Conservation (phyloP, 768 basidiomycete species). For the Trametes cingulata region DNA sequence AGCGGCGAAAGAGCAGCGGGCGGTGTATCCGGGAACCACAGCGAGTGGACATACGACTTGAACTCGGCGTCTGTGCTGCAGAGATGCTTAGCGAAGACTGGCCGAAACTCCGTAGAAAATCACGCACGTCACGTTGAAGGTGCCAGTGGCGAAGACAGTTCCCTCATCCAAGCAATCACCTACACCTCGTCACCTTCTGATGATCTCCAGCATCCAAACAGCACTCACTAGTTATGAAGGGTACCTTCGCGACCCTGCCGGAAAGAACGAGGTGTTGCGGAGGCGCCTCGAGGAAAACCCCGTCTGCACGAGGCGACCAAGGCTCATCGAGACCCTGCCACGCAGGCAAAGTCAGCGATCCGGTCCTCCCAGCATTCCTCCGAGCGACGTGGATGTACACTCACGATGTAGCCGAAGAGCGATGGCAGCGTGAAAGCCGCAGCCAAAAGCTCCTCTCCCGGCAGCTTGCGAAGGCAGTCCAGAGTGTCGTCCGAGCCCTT, state of each 20-base stretch:
- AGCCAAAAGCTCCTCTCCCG: slow-evolving; percentile 31
- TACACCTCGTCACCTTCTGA: not conserved
- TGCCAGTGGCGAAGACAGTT: slow-evolving; percentile 36
- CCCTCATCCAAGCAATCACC: slow-evolving; percentile 62
- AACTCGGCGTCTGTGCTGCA: slow-evolving; percentile 24
- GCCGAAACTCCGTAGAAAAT: not conserved
- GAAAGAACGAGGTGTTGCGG: slow-evolving; percentile 42
- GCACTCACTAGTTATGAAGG: slow-evolving; percentile 44
- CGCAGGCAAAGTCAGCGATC: no score
- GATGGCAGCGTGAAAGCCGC: slow-evolving; percentile 36
- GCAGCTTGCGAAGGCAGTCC: slow-evolving; percentile 42
- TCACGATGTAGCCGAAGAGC: slow-evolving; percentile 33
- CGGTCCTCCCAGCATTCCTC: not conserved
- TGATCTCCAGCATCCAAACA: no score
- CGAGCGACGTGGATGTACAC: slow-evolving; percentile 19
- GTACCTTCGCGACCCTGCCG: slow-evolving; percentile 49
- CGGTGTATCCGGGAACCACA: slow-evolving; percentile 22
- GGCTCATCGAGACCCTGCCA: slow-evolving; percentile 27
- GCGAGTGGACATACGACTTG: slow-evolving; percentile 12
- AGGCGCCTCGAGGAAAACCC: slow-evolving; percentile 44
- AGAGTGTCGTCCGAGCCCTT: slow-evolving; percentile 37
- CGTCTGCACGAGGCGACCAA: slow-evolving; percentile 54
- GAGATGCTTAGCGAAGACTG: not conserved
- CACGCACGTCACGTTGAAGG: slow-evolving; percentile 29
- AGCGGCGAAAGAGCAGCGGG: slow-evolving; percentile 1